These are phyloP conservation scores for Hypoxylon sp. DNA, from an alignment of 2,329 filamentous ascomycete genomes.

Conservation along the genomic window DNA sequence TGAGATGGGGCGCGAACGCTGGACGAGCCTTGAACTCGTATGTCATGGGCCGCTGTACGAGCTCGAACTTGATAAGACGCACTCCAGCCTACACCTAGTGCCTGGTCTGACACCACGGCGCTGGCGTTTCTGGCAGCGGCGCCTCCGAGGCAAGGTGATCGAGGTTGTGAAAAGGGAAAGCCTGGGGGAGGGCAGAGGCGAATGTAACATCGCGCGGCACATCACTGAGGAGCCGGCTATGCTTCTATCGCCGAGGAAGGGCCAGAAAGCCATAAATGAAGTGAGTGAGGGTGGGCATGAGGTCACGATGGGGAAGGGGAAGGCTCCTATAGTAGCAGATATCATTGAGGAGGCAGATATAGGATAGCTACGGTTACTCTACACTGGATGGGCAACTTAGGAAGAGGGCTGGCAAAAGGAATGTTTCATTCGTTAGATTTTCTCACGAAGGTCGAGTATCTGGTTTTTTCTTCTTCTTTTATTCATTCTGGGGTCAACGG, in stretches of 20 bases:
- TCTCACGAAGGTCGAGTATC: background rate
- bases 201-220: background rate
- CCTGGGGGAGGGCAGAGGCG: background rate
- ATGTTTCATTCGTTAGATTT: background rate
- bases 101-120: conserved; percentile 11
- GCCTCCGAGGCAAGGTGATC: conserved; percentile 5
- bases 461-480: no score
- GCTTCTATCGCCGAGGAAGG: background rate
- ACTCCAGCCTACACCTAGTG: background rate
- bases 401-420: background rate
- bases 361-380: no score
- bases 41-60: conserved; percentile 4
- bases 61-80: background rate
- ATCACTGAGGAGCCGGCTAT: background rate
- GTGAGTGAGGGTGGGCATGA: background rate
- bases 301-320: no score
- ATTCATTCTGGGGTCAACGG: background rate
- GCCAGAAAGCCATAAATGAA: background rate
- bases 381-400: background rate
- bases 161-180: conserved; percentile 5
- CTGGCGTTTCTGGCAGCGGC: conserved; percentile 17
- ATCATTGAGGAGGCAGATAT: no score
- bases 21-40: background rate
- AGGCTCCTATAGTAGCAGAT: no score
- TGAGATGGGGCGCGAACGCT: background rate